phyloP scores from a whole-genome alignment of 177 flowering plant species.

The Tripterygium wilfordii region DNA sequence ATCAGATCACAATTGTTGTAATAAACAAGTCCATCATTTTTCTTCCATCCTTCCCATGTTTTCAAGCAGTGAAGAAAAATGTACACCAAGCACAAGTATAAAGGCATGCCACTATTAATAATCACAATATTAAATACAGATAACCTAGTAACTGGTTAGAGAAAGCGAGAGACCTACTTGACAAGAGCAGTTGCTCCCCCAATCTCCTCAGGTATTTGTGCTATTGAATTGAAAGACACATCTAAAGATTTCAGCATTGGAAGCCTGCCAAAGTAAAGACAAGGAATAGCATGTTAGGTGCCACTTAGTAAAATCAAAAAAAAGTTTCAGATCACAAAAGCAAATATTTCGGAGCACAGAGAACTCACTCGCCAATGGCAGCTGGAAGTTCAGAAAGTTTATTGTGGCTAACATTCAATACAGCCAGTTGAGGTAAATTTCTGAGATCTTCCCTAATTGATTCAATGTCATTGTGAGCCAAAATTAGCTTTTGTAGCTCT shows the following conservation, averaged over 20 bases:
- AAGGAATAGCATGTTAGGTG: background rate
- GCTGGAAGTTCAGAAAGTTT: constrained; percentile 78
- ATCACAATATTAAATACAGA: background rate
- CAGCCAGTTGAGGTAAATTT: constrained; percentile 54
- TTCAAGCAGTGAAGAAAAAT: too few relatives aligned
- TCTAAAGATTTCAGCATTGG: constrained; percentile 70
- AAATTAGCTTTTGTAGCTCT: constrained; percentile 83
- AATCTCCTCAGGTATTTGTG: constrained; percentile 68
- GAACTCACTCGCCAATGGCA: constrained; percentile 89
- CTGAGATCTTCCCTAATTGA: constrained; percentile 65
- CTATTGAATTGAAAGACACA: constrained; percentile 67
- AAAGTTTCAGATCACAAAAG: constrained; percentile 1
- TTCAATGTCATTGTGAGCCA: constrained; percentile 88
- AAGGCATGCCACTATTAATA: too few relatives aligned
- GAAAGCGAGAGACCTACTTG: constrained; percentile 46
- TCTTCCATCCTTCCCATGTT: too few relatives aligned
- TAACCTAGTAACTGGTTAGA: background rate
- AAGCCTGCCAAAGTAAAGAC: constrained; percentile 49
- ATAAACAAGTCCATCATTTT: too few relatives aligned
- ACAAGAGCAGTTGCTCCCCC: constrained; percentile 78
- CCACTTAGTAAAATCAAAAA: background rate
- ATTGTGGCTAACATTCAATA: constrained; percentile 86
- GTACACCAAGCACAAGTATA: too few relatives aligned
- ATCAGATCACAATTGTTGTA: too few relatives aligned
- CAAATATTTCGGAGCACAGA: background rate